phyloP scores from a whole-genome alignment of 495 filamentous ascomycete species.

The Monascus purpureus region DNA sequence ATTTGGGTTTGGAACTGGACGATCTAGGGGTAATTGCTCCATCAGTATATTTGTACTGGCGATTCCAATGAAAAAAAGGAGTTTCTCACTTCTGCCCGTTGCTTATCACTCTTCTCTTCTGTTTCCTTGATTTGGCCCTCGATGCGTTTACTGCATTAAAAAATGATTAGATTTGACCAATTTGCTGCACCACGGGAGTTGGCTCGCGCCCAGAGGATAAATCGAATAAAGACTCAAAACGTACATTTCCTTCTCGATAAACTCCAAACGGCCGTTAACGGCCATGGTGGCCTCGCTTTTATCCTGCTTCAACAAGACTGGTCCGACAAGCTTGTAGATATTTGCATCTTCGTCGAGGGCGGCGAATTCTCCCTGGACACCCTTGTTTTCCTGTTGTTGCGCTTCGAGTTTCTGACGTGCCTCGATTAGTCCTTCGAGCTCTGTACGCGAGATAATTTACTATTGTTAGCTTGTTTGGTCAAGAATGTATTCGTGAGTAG shows the following conservation, averaged over 20 bases:
- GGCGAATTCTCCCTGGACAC: constrained; percentile 84
- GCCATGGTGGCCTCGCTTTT: constrained; percentile 74
- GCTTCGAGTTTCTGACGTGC: constrained; percentile 90
- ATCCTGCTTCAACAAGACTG: constrained; percentile 89
- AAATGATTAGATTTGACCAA: too few relatives aligned
- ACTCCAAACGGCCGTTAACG: constrained; percentile 79
- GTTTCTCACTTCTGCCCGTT: constrained; percentile 50
- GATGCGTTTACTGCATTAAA: constrained; percentile 57
- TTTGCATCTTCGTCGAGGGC: constrained; percentile 62
- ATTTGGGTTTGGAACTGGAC: constrained; percentile 29
- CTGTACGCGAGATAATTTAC: constrained; percentile 39
- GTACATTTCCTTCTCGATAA: constrained; percentile 90
- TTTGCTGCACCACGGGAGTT: too few relatives aligned
- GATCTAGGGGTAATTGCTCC: constrained; percentile 12
- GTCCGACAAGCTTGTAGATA: constrained; percentile 92
- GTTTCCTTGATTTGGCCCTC: constrained; percentile 68
- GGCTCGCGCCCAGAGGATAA: too few relatives aligned
- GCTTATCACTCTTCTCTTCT: constrained; percentile 69
- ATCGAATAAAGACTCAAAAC: constrained; percentile 13
- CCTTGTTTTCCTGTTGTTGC: constrained; percentile 82
- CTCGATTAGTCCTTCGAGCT: constrained; percentile 59
- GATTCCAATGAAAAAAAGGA: not conserved
- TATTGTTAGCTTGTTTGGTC: too few relatives aligned
- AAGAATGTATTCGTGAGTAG: not conserved
- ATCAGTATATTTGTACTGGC: constrained; percentile 13